These are phyloP conservation scores for Kwoniella shandongensis DNA, from an alignment of 768 basidiomycete species.

Conservation along the genomic window DNA sequence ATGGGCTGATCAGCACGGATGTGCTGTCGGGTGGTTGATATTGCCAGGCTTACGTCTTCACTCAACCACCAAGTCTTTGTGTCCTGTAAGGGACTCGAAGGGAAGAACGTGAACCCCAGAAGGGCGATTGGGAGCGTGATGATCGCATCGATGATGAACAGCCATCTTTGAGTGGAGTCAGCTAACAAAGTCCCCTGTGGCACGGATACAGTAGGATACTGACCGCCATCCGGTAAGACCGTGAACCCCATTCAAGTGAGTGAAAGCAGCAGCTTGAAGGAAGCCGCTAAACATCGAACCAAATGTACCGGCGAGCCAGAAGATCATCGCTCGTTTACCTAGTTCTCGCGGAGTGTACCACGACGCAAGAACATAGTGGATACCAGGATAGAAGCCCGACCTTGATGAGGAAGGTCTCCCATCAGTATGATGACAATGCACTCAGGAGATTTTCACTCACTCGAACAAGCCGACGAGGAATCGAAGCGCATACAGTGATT, in stretches of 20 bases:
- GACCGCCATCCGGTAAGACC: slow-evolving; percentile 31
- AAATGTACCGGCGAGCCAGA: slow-evolving; percentile 34
- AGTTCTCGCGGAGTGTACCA: slow-evolving; percentile 47
- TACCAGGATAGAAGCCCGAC: slow-evolving; percentile 45
- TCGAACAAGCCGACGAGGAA: slow-evolving; percentile 50
- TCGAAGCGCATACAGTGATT: slow-evolving; percentile 41
- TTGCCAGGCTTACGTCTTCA: slow-evolving; percentile 2
- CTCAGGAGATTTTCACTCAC: background rate
- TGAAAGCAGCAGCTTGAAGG: slow-evolving; percentile 41
- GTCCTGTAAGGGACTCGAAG: slow-evolving; percentile 19
- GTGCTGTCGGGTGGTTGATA: too few relatives aligned
- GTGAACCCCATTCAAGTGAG: slow-evolving; percentile 34
- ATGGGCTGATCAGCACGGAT: background rate
- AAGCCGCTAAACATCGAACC: slow-evolving; percentile 41
- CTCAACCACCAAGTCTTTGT: slow-evolving; percentile 14
- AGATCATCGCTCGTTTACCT: slow-evolving; percentile 43
- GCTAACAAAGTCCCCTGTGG: too few relatives aligned
- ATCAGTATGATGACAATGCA: too few relatives aligned
- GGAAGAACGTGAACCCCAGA: slow-evolving; percentile 26
- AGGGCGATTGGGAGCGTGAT: slow-evolving; percentile 27
- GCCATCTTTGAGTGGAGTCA: slow-evolving; percentile 19
- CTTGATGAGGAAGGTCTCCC: background rate
- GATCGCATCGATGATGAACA: slow-evolving; percentile 28
- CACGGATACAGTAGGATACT: background rate
- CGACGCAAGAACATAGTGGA: slow-evolving; percentile 42